Conservation (phyloP, 2,329 filamentous ascomycete genomes). For the Aureobasidium sp. region DNA sequence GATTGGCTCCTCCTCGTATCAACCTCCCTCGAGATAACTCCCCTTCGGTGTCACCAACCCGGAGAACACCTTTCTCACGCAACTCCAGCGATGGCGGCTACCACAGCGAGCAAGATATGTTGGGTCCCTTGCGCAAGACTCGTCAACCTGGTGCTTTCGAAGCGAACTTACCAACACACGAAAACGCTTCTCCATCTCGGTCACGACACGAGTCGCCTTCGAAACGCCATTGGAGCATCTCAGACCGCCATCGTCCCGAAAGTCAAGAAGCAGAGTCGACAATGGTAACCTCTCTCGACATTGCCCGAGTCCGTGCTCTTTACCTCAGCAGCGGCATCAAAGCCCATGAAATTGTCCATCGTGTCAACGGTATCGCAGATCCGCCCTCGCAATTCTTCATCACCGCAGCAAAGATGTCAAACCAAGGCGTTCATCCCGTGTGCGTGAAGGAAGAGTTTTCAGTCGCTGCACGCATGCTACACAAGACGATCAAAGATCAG, state of each 20-base stretch:
- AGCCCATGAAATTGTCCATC: slow-evolving; percentile 67
- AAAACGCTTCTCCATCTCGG: background rate
- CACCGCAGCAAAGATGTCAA: slow-evolving; percentile 30
- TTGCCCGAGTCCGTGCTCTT: slow-evolving; percentile 68
- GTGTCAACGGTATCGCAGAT: slow-evolving; percentile 42
- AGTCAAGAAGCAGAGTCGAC: slow-evolving; percentile 28
- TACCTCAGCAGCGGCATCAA: slow-evolving; percentile 83
- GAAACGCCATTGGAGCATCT: slow-evolving; percentile 51
- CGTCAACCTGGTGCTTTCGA: background rate
- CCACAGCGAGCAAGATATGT: background rate
- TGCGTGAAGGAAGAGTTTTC: slow-evolving; percentile 44
- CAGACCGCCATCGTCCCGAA: slow-evolving; percentile 36
- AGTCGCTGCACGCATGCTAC: slow-evolving; percentile 44
- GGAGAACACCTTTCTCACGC: background rate
- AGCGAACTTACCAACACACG: background rate
- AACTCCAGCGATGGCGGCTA: background rate
- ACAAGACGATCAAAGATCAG: slow-evolving; percentile 35
- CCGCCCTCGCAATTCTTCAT: slow-evolving; percentile 27
- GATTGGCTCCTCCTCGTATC: slow-evolving; percentile 42
- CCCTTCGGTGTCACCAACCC: background rate
- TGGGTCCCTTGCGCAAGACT: background rate
- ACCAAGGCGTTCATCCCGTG: slow-evolving; percentile 37
- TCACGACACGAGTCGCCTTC: slow-evolving; percentile 15
- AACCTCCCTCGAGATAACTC: slow-evolving; percentile 23
- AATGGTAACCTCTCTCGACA: slow-evolving; percentile 50